Conservation (phyloP, 345 rosid genomes). For the Adansonia digitata region DNA sequence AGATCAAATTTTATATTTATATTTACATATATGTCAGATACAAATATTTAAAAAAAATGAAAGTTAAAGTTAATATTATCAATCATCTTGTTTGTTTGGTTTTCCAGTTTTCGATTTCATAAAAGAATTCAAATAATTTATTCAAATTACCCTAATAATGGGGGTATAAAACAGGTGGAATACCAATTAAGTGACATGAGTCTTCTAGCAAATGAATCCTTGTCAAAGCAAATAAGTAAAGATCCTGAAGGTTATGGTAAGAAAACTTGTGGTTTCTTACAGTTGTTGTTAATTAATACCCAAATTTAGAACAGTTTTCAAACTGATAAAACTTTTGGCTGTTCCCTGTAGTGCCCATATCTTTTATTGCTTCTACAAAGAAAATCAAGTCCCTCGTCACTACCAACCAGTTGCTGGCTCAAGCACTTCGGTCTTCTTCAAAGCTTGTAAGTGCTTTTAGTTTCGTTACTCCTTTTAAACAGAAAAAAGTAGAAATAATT, state of each 20-base stretch:
- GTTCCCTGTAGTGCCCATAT: conserved; percentile 55
- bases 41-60: no score
- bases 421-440: conserved; percentile 71
- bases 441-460: conserved; percentile 63
- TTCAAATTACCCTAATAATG: background rate
- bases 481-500: background rate
- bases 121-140: no score
- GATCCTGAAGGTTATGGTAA: conserved; percentile 92
- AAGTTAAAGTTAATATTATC: no score
- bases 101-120: no score
- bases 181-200: conserved; percentile 89
- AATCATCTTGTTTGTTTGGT: no score
- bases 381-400: conserved; percentile 71
- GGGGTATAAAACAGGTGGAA: conserved; percentile 53
- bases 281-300: background rate
- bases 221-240: conserved; percentile 71
- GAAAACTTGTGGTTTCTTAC: background rate
- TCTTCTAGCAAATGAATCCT: conserved; percentile 80
- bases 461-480: background rate
- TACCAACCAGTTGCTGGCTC: conserved; percentile 56
- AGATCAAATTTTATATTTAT: no score
- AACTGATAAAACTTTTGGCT: background rate
- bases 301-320: background rate
- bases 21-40: no score
- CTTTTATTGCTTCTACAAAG: conserved; percentile 76